Base-by-base conservation (phyloP, 2,329 filamentous ascomycete species). In the Aspergillus ochraceoroseus region DNA sequence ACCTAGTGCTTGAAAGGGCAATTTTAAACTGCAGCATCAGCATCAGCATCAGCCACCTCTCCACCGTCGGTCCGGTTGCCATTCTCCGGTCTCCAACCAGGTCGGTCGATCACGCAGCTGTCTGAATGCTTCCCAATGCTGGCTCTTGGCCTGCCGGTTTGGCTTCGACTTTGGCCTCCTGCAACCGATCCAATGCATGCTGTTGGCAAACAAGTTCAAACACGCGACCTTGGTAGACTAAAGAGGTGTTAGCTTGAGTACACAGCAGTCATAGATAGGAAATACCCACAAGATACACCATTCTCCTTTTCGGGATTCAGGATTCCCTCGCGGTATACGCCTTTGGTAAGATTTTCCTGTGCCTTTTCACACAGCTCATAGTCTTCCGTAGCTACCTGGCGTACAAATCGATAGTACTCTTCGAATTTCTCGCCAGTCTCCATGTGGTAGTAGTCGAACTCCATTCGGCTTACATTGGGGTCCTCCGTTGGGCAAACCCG, bases 391-490 rank as follows among this genome's bases (percentile, higher is more conserved):
- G 74, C 74, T 2, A 79, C 75, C 46, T 75, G 73, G 2, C 75
- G 63, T 3, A 77, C 73, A 38, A 78, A 78, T 28, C 69, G 71
- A 52, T 66, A 78, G 48, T 78, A 78, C 4, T 74, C 67, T 42
- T 77, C 72, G 44, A 78, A 78, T 32, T 71, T 70, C n/a, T 74
- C 68, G 5, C 68, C 72, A 0, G 60, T 63, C 22, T 68, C 70
- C 19, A 65, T 48, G 42, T 78, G 73, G 48, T 76, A 78, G 46
- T 79, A 79, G 51, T 78, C 75, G 43, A 79, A 79, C 49, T 77
- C 74, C 74, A 77, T 77, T 9, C 72, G 62, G 0, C 71, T 72
- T 12, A 73, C 60, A 0, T 67, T 65, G 0, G 75, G 73, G 15
- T 73, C 65, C 1, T 66, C 57, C 0, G 69, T 72, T 1, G 75